Evolutionary conservation across 1,284 basidiomycete species (phyloP), one percentile per base, ranked within the genome.

Genomic region (Apiotrichum gamsii): DNA sequence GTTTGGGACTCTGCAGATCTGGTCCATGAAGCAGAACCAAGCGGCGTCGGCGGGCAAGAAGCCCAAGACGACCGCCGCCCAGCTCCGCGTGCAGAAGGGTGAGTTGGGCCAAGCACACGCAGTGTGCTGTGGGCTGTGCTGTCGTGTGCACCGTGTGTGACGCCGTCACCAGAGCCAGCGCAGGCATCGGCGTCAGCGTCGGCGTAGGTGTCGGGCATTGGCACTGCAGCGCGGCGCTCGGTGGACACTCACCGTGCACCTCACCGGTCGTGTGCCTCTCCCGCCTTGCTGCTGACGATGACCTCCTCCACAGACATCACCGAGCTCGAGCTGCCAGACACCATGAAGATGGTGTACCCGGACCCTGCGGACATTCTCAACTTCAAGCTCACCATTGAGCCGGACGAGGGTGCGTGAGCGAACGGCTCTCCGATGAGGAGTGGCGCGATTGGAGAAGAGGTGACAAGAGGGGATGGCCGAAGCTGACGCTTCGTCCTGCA

Each of bases 71-170:
- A 90, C 87, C 61, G 91, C 94, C 11, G 94, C 95, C 28, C 93
- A 97, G 74, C 86, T 99, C 67, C 83, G 94, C 47, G 91, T 97
- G 14, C 95, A 98, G 78, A 99, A 98, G 78, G 94, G 94, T 91
- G 57, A 51, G 78, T 64, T 15, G 13, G 20, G 9, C 4, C 5
- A 20, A 13, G 25, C 5, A 21, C n/a, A n/a, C n/a, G n/a, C n/a
- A n/a, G n/a, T n/a, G n/a, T n/a, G n/a, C n/a, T n/a, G n/a, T n/a
- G n/a, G n/a, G n/a, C n/a, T n/a, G n/a, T n/a, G n/a, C n/a, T n/a
- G n/a, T n/a, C n/a, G n/a, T n/a, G n/a, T n/a, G n/a, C n/a, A n/a
- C n/a, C n/a, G n/a, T n/a, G n/a, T n/a, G n/a, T n/a, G n/a, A n/a
- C 25, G 25, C 25, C 25, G 25, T 28, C 25, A 11, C 25, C 25